Evolutionary conservation across 306 rosid genomes (phyloP).

Genomic region (Mimosa pudica): DNA sequence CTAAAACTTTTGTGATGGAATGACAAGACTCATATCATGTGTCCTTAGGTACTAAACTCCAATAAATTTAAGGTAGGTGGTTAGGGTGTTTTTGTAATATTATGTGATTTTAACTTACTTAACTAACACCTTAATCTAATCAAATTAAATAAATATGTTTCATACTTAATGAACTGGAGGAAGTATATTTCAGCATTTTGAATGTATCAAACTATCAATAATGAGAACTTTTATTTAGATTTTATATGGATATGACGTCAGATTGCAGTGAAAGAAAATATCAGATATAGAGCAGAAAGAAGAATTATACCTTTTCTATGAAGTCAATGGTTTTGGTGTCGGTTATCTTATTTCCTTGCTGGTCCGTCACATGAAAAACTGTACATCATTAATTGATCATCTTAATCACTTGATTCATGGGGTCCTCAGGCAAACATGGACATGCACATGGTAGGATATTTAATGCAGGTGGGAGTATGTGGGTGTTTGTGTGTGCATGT

Average conservation of each 20-base stretch:
- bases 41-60: no score
- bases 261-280: constrained; percentile 8
- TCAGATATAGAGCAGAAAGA: constrained; percentile 17
- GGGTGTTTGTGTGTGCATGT: not conserved
- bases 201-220: not conserved
- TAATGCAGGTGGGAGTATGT: not conserved
- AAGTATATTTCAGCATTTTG: not conserved
- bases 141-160: no score
- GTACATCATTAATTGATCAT: constrained; percentile 37
- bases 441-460: constrained; percentile 1
- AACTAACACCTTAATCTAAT: no score
- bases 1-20: no score
- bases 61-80: no score
- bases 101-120: no score
- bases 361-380: constrained; percentile 89
- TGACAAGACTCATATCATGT: no score
- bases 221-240: not conserved
- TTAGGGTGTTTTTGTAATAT: no score
- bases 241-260: not conserved
- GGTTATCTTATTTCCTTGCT: constrained; percentile 72
- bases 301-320: constrained; percentile 72
- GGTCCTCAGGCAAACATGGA: not conserved
- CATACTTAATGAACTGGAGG: no score
- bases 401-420: constrained; percentile 30
- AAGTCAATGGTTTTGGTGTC: constrained; percentile 64